Evolutionary conservation across 2,329 filamentous ascomycete genomes (phyloP), one percentile per base, ranked within the genome.

Genomic region (Colletotrichum sp.): DNA sequence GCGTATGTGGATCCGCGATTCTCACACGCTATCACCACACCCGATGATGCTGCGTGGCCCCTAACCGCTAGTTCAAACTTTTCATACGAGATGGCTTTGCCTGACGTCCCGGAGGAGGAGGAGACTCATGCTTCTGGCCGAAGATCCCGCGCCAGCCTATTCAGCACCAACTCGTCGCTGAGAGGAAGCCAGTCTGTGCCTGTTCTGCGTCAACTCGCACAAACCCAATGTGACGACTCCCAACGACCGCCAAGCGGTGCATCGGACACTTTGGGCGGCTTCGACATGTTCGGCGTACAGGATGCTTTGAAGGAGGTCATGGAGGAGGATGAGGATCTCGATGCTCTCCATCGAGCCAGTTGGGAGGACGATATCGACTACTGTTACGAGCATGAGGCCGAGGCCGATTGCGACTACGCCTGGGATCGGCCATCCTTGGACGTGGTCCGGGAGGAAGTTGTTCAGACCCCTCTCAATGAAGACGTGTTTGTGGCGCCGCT

Each of bases 291-390:
- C 32, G 84, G 83, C 18, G 80, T 81, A 8, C 86, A 85, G 72
- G 82, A 81, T 15, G 81, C 82, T 9, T 76, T 84, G 44, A 81
- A 79, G 65, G 60, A 44, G n/a, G 80, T 81, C 24, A 79, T 78
- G 4, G 81, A 83, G 8, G 78, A 79, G 15, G 77, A 78, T 9
- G 78, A 77, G 4, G 79, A 71, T 16, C 79, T 80, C n/a, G 83
- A 85, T 5, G 71, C 76, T 5, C 77, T 84, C n/a, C 79, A 81
- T 26, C 83, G 84, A 9, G 88, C 89, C 79, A 92, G 86, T 78
- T 94, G 92, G 92, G 92, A 94, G 79, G 92, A 93, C 68, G 92
- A 92, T 77, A 93, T 94, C 76, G 92, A 94, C 80, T 94, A 93
- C 82, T 93, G 91, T 80, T 94, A 94, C 80, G 92, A 93, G 78